phyloP scores from a whole-genome alignment of 805 yeast species.

The Metschnikowia matae region DNA sequence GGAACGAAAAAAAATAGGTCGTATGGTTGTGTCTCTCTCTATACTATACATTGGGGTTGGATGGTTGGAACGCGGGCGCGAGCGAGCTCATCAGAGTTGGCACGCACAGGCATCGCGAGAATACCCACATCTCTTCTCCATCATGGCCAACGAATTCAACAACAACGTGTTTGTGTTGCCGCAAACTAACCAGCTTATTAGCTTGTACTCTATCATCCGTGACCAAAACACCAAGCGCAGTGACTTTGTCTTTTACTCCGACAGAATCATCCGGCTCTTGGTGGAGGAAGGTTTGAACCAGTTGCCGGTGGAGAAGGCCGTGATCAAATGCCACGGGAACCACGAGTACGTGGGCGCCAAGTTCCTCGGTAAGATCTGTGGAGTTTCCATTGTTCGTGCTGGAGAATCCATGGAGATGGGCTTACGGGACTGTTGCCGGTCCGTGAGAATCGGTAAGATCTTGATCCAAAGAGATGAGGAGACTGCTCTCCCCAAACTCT shows the following conservation, averaged over 20 bases:
- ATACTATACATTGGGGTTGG: too few species aligned
- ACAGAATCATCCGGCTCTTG: constrained; percentile 85
- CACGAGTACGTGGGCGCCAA: constrained; percentile 68
- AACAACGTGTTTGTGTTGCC: constrained; percentile 67
- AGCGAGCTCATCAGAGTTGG: not conserved
- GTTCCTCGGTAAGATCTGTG: constrained; percentile 91
- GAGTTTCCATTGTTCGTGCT: constrained; percentile 96
- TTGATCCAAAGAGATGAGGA: constrained; percentile 97
- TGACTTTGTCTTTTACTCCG: constrained; percentile 93
- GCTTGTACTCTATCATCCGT: constrained; percentile 88
- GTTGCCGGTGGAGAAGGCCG: constrained; percentile 72
- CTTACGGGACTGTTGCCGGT: constrained; percentile 91
- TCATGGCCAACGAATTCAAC: constrained; percentile 22
- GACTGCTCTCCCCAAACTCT: constrained; percentile 87
- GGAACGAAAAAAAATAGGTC: too few species aligned
- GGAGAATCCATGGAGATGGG: constrained; percentile 99
- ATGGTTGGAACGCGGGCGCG: too few species aligned
- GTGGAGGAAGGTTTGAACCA: constrained; percentile 96
- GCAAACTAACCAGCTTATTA: constrained; percentile 85
- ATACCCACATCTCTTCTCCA: not conserved
- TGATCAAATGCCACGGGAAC: constrained; percentile 75
- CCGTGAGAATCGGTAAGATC: constrained; percentile 94
- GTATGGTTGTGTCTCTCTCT: too few species aligned
- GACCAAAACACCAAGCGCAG: constrained; percentile 76
- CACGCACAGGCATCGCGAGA: not conserved